Conservation (phyloP, 2,329 filamentous ascomycete genomes). For the Aspergillus unguis region DNA sequence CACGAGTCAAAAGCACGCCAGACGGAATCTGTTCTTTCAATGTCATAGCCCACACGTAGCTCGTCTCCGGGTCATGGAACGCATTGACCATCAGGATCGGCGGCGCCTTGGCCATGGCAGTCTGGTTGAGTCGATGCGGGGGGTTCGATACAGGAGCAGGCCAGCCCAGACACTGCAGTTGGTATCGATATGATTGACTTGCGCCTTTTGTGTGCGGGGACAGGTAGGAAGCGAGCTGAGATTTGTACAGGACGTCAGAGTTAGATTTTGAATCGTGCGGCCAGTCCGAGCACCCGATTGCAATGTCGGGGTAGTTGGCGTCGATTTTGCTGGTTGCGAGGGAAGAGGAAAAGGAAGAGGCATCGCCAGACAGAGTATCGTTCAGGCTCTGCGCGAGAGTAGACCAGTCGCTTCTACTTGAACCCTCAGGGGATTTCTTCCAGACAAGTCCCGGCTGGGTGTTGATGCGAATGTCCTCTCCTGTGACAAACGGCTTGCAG, state of each 20-base stretch:
- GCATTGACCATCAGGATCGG: conserved; percentile 41
- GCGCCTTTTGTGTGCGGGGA: conserved; percentile 36
- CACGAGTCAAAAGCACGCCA: conserved; percentile 38
- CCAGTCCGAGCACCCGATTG: conserved; percentile 11
- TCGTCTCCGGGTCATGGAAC: conserved; percentile 41
- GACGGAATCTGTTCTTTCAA: conserved; percentile 34
- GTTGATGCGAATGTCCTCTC: conserved; percentile 35
- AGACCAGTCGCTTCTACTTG: conserved; percentile 13
- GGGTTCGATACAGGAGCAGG: conserved; percentile 36
- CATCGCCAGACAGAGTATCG: conserved; percentile 36
- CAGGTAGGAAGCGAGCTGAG: conserved; percentile 28
- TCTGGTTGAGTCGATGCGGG: conserved; percentile 25
- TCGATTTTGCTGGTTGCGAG: conserved; percentile 24
- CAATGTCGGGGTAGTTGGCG: conserved; percentile 24
- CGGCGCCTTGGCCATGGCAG: conserved; percentile 12
- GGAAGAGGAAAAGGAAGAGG: conserved; percentile 31
- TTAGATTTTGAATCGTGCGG: conserved; percentile 9
- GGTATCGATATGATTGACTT: conserved; percentile 31
- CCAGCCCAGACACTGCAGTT: conserved; percentile 41
- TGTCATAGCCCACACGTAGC: conserved; percentile 37
- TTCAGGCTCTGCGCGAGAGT: conserved; percentile 23
- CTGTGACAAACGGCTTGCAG: conserved; percentile 34
- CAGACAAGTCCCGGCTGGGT: conserved; percentile 30
- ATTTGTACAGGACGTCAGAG: conserved; percentile 25
- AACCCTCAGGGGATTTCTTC: neutral